These are phyloP conservation scores for Xylariaceae sp. DNA, from an alignment of 2,329 filamentous ascomycete genomes.

Conservation along the genomic window DNA sequence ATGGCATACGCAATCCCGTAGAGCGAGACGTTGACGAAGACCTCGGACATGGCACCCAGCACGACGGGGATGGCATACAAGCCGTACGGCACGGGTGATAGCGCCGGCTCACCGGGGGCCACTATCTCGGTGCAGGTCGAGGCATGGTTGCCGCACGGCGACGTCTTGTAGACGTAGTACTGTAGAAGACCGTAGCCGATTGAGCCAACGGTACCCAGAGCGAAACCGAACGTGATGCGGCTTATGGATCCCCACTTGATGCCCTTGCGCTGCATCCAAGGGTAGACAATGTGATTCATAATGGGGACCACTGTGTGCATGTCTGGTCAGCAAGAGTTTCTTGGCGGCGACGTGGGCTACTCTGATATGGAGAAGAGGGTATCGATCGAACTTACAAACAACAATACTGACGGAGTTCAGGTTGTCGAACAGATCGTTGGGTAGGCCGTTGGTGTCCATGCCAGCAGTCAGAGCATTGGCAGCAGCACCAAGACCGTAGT, in stretches of 20 bases:
- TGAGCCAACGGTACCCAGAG: constrained; percentile 38
- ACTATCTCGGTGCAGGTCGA: constrained; percentile 27
- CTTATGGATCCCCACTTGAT: constrained; percentile 41
- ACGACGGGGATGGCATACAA: constrained; percentile 42
- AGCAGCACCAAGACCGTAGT: constrained; percentile 41
- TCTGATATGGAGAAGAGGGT: background rate
- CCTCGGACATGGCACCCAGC: constrained; percentile 49
- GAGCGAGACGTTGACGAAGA: constrained; percentile 54
- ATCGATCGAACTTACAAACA: constrained; percentile 21
- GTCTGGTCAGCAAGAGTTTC: constrained; percentile 9
- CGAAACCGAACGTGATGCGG: constrained; percentile 43
- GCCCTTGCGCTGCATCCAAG: constrained; percentile 32
- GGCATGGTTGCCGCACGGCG: constrained; percentile 28
- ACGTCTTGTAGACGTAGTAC: constrained; percentile 29
- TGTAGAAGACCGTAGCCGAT: constrained; percentile 26
- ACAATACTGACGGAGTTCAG: constrained; percentile 42
- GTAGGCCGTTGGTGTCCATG: constrained; percentile 39
- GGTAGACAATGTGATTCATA: constrained; percentile 40
- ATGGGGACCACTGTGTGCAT: constrained; percentile 32
- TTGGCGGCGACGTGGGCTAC: no score
- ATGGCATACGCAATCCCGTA: constrained; percentile 77
- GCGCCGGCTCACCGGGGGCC: constrained; percentile 19
- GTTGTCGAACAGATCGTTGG: constrained; percentile 42
- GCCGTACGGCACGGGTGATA: constrained; percentile 25
- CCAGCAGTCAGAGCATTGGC: constrained; percentile 38